A percentile compares a stretch with the other conserved stretches of the same genome.
Evolutionary conservation across 257 asterid species (phyloP).

Genomic region (Rhazya stricta): DNA sequence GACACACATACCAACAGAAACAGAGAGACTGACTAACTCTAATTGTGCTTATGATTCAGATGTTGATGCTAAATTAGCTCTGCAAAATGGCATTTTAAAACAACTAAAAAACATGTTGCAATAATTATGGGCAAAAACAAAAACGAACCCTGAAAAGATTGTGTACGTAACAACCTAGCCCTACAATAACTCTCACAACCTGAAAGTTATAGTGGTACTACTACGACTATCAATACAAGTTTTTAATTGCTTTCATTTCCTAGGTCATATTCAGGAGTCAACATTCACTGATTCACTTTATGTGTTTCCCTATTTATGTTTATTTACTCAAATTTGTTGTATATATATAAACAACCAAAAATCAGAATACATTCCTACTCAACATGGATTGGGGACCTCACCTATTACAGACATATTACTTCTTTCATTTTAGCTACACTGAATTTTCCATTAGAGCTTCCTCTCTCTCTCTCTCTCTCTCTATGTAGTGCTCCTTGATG

Average conservation of each 20-base stretch:
- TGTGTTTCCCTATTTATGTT: background rate
- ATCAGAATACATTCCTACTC: background rate
- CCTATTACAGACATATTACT: background rate
- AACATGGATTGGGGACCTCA: background rate
- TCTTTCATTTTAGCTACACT: background rate
- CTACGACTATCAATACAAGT: background rate
- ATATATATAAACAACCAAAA: background rate
- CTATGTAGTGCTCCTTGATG: too few species aligned
- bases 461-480: too few species aligned
- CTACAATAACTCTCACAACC: background rate
- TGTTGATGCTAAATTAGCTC: slow-evolving; percentile 15
- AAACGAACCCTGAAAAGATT: background rate
- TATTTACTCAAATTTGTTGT: background rate
- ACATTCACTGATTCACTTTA: background rate
- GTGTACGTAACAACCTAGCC: background rate
- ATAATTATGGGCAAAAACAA: background rate
- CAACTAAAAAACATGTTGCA: background rate
- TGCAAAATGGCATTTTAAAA: slow-evolving; percentile 2
- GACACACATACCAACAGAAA: slow-evolving; percentile 11
- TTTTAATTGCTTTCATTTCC: background rate
- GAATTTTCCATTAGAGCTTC: too few species aligned
- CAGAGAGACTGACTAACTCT: slow-evolving; percentile 11
- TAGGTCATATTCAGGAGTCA: background rate
- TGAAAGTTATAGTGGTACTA: background rate
- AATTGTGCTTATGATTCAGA: slow-evolving; percentile 17